Conservation (phyloP, 768 basidiomycete species). For the Leccinum imitatum region DNA sequence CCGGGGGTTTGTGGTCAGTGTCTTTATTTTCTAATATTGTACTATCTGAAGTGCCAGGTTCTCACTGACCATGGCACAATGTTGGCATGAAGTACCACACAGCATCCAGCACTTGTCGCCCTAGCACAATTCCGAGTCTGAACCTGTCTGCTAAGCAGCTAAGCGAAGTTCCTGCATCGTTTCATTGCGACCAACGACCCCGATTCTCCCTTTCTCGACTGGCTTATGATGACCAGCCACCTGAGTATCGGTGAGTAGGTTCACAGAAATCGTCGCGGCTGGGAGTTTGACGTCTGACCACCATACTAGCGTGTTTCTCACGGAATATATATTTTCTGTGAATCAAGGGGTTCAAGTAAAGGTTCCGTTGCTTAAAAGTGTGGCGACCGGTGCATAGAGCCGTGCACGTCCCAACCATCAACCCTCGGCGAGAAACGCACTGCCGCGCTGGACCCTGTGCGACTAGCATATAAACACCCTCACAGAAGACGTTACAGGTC, state of each 20-base stretch:
- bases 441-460: background rate
- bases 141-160: background rate
- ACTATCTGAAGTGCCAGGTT: too few relatives aligned
- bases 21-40: background rate
- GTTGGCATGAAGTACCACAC: background rate
- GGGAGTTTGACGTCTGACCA: background rate
- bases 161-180: background rate
- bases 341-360: background rate
- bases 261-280: background rate
- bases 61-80: too few relatives aligned
- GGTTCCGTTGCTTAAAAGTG: background rate
- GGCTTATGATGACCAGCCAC: background rate
- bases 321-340: background rate
- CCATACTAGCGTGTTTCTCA: background rate
- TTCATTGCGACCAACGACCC: too few relatives aligned
- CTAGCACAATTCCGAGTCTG: background rate
- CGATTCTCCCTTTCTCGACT: background rate
- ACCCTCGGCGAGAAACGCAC: background rate
- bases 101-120: background rate
- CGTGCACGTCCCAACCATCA: constrained; percentile 10
- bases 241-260: background rate
- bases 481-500: background rate
- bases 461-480: constrained; percentile 10
- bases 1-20: background rate
- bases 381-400: background rate